A percentile compares a stretch with the other conserved stretches of the same genome.
Evolutionary conservation across 768 basidiomycete species (phyloP).

Genomic region (Cystoderma amianthinum): DNA sequence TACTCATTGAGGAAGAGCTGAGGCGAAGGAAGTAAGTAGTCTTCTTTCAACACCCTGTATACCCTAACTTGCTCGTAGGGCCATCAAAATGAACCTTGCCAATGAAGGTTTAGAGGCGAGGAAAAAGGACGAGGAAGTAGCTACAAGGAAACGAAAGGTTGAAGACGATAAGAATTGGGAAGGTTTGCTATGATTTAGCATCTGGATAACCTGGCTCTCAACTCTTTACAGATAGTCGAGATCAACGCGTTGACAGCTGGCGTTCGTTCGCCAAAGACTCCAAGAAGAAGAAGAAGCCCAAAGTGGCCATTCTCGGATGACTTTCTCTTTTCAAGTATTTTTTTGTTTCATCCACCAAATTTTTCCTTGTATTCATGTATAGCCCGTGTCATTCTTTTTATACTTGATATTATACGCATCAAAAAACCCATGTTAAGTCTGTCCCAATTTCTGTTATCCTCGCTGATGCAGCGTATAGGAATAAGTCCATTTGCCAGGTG

Average conservation of each 20-base stretch:
- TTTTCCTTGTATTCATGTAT: slow-evolving; percentile 8
- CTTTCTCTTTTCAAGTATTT: slow-evolving; percentile 8
- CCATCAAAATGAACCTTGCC: slow-evolving; percentile 84
- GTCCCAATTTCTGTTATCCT: slow-evolving; percentile 4
- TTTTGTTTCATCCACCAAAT: too few relatives aligned
- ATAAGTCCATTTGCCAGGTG: too few relatives aligned
- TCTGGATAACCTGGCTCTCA: background rate
- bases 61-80: slow-evolving; percentile 37
- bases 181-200: slow-evolving; percentile 35
- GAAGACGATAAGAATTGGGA: slow-evolving; percentile 90
- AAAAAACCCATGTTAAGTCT: slow-evolving; percentile 11
- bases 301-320: slow-evolving; percentile 62
- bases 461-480: slow-evolving; percentile 9
- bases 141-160: slow-evolving; percentile 73
- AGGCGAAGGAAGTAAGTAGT: slow-evolving; percentile 68
- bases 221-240: slow-evolving; percentile 49
- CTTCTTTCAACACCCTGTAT: slow-evolving; percentile 3
- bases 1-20: slow-evolving; percentile 88
- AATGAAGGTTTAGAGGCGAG: slow-evolving; percentile 92
- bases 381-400: slow-evolving; percentile 3
- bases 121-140: slow-evolving; percentile 84
- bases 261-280: slow-evolving; percentile 57
- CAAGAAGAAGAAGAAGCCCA: slow-evolving; percentile 83
- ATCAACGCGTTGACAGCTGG: slow-evolving; percentile 83
- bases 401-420: slow-evolving; percentile 1